Evolutionary conservation across 1,284 basidiomycete genomes (phyloP), one percentile per base, ranked within the genome.

Genomic region (Ustilago curta): DNA sequence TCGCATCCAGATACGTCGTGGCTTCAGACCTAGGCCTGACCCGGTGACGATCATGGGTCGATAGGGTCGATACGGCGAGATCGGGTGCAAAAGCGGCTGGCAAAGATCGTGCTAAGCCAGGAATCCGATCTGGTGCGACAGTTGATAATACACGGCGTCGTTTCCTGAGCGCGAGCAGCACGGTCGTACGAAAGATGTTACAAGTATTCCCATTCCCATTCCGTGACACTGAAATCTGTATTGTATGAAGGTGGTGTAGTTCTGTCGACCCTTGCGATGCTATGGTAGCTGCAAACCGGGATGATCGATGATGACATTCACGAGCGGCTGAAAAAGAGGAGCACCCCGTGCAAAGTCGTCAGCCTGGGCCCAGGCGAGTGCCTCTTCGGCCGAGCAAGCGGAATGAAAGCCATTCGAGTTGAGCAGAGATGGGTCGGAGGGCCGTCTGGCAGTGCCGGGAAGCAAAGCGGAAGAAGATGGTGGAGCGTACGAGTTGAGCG

Each of bases 311-410:
- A 77, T 42, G 14, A 77, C 51, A 35, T 70, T 77, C 55, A 73
- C 59, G 8, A 77, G 62, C 9, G 71, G 71, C 35, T 70, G 60
- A 32, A 77, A 77, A 8, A 77, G 58, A 8, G 75, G 70, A 23
- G 75, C 67, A 21, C 75, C 75, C 3, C 61, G 62, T n/a, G 67
- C 69, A 48, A 77, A 77, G 51, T 77, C 75, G 50, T 77, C 75
- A 7, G 75, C 75, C 53, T 74, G 43, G 14, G 67, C 63, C 75
- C 75, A 77, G 8, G 66, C 70, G 8, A 69, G 50, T 2, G 44
- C 54, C 51, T 77, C 74, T 23, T 70, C 47, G 19, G 53, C 39
- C 29, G n/a, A 51, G n/a, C 31, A 27, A 8, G 37, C 47, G 14
- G 35, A 23, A 16, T 25, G 32, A 12, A n/a, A 5, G 8, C 39